phyloP scores from a whole-genome alignment of 345 rosid genomes.

The Aegle marmelos region DNA sequence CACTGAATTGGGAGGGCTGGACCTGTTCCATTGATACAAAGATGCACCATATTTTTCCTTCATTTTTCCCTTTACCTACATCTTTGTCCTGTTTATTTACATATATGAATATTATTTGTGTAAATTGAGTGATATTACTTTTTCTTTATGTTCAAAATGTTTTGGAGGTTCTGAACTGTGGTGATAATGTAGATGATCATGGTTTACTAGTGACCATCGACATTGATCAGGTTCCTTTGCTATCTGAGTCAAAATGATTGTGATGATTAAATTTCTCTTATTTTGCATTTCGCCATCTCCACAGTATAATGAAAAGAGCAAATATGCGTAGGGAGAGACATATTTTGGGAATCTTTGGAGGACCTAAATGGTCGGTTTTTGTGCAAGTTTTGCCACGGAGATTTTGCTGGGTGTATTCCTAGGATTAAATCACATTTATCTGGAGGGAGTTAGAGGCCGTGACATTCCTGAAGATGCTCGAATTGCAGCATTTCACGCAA shows the following conservation, averaged over 20 bases:
- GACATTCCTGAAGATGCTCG: conserved; percentile 11
- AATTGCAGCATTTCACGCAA: conserved; percentile 3
- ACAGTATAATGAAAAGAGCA: not conserved
- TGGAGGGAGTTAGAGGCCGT: conserved; percentile 6
- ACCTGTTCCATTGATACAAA: not conserved
- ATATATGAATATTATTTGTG: too few species aligned
- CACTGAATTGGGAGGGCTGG: not conserved
- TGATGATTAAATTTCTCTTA: not conserved
- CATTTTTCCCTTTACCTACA: too few species aligned
- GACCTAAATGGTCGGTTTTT: not conserved
- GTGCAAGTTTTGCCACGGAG: conserved; percentile 1
- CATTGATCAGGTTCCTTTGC: not conserved
- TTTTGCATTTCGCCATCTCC: too few species aligned
- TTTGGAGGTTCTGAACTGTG: too few species aligned
- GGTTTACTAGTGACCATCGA: not conserved
- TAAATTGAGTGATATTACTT: too few species aligned
- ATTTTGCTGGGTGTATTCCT: not conserved
- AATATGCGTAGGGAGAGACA: conserved; percentile 17
- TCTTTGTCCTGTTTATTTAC: too few species aligned
- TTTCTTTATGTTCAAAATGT: not conserved
- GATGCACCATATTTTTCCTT: not conserved
- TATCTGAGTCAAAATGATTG: not conserved
- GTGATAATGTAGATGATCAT: not conserved
- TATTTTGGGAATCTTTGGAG: conserved; percentile 16
- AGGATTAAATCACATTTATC: conserved; percentile 19